Conservation (phyloP, 2,329 filamentous ascomycete species). For the Exophiala spinifera region DNA sequence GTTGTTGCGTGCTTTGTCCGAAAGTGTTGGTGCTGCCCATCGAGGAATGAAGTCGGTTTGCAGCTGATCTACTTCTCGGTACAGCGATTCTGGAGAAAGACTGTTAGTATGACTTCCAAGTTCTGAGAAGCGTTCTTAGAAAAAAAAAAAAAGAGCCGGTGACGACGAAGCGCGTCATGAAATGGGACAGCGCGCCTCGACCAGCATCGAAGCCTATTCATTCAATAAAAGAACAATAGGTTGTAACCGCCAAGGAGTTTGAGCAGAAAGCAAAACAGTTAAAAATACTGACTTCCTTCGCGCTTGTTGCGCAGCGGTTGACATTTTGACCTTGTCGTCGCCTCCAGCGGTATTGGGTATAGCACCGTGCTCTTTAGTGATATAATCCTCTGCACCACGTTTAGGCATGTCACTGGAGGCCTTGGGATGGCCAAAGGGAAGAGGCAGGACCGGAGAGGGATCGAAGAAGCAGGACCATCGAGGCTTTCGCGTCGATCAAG, state of each 20-base stretch:
- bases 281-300: constrained; percentile 54
- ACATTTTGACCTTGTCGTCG: constrained; percentile 46
- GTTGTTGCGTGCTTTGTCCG: constrained; percentile 12
- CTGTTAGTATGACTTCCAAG: neutral
- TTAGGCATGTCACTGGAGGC: constrained; percentile 27
- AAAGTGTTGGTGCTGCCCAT: constrained; percentile 15
- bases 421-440: constrained; percentile 8
- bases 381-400: constrained; percentile 24
- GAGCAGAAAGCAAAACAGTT: neutral
- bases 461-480: constrained; percentile 16
- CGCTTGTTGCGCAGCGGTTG: constrained; percentile 55
- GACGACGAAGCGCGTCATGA: neutral
- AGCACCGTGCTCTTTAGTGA: constrained; percentile 28
- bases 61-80: constrained; percentile 20
- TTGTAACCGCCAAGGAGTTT: neutral
- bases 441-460: constrained; percentile 31
- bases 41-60: constrained; percentile 15
- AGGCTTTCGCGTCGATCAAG: constrained; percentile 16
- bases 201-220: neutral
- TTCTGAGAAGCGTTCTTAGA: too few species aligned
- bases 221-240: too few species aligned
- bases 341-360: constrained; percentile 11
- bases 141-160: neutral
- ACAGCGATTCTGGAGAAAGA: constrained; percentile 18
- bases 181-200: neutral